phyloP scores from a whole-genome alignment of 768 basidiomycete genomes.

The Kwoniella europaea region DNA sequence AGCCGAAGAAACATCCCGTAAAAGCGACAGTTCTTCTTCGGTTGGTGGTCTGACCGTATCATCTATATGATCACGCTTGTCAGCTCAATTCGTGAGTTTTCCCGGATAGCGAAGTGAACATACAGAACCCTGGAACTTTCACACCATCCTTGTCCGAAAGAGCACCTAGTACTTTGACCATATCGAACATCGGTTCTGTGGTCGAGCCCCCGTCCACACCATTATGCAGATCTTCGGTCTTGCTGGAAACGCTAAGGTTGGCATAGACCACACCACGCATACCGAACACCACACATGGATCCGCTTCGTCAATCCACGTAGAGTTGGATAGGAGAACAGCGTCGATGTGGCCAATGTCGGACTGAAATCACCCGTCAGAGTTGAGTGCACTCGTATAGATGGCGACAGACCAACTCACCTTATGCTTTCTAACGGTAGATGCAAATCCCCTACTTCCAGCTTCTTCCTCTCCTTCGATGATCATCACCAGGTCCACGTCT shows the following conservation, averaged over 20 bases:
- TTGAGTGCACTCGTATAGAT: background rate
- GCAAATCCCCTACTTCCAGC: constrained; percentile 86
- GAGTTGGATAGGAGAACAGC: constrained; percentile 83
- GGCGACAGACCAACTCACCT: constrained; percentile 62
- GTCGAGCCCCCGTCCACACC: constrained; percentile 91
- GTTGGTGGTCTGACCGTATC: constrained; percentile 75
- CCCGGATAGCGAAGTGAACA: constrained; percentile 52
- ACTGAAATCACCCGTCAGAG: constrained; percentile 59
- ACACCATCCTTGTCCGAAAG: constrained; percentile 69
- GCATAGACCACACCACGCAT: constrained; percentile 92
- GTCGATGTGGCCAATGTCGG: constrained; percentile 82
- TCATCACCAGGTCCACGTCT: constrained; percentile 82
- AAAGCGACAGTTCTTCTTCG: constrained; percentile 70
- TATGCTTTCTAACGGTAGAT: constrained; percentile 74
- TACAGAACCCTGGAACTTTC: constrained; percentile 81
- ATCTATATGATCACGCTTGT: constrained; percentile 27
- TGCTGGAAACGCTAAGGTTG: constrained; percentile 74
- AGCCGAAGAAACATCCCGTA: constrained; percentile 71
- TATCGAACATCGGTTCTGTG: constrained; percentile 89
- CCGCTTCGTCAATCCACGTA: constrained; percentile 91
- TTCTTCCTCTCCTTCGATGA: constrained; percentile 97
- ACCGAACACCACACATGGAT: constrained; percentile 93
- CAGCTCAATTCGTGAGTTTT: too few species aligned
- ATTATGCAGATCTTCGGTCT: constrained; percentile 82
- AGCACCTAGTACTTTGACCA: constrained; percentile 79